These are phyloP conservation scores for Mycothermus thermophilus DNA, from an alignment of 495 filamentous ascomycete species.

Conservation along the genomic window DNA sequence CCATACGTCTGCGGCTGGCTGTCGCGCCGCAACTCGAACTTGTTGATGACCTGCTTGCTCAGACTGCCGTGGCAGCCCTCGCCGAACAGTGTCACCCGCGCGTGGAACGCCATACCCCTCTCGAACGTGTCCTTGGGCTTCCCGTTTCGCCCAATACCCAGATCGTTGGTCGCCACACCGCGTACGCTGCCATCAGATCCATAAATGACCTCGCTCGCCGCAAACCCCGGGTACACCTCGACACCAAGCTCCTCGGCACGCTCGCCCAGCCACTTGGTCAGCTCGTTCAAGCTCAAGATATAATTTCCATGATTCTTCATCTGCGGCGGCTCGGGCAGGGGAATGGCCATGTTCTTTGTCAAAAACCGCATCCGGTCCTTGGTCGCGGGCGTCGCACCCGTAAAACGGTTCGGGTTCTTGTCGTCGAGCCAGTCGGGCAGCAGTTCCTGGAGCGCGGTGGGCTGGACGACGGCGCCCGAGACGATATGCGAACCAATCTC, in stretches of 20 bases:
- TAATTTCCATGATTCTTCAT: conserved; percentile 99
- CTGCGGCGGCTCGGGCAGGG: conserved; percentile 80
- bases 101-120: conserved; percentile 97
- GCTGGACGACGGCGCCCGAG: conserved; percentile 90
- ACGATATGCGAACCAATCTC: conserved; percentile 92
- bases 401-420: conserved; percentile 73
- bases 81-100: conserved; percentile 79
- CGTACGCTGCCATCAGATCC: conserved; percentile 71
- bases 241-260: conserved; percentile 94
- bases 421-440: conserved; percentile 87
- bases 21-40: conserved; percentile 80
- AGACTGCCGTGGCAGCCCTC: conserved; percentile 96
- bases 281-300: conserved; percentile 87
- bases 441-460: conserved; percentile 75
- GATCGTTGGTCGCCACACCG: conserved; percentile 92
- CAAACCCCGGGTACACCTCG: conserved; percentile 95
- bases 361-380: conserved; percentile 87
- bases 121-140: conserved; percentile 87
- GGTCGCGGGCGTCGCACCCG: conserved; percentile 66
- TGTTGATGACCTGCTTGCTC: conserved; percentile 90
- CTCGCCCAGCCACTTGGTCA: conserved; percentile 89
- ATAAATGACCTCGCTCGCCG: conserved; percentile 86
- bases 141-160: conserved; percentile 68
- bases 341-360: conserved; percentile 65
- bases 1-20: conserved; percentile 92